Percentiles rank a stretch among this genome's conserved stretches.
phyloP scores from a whole-genome alignment of 495 filamentous ascomycete species.

The Chaetomium tenue region DNA sequence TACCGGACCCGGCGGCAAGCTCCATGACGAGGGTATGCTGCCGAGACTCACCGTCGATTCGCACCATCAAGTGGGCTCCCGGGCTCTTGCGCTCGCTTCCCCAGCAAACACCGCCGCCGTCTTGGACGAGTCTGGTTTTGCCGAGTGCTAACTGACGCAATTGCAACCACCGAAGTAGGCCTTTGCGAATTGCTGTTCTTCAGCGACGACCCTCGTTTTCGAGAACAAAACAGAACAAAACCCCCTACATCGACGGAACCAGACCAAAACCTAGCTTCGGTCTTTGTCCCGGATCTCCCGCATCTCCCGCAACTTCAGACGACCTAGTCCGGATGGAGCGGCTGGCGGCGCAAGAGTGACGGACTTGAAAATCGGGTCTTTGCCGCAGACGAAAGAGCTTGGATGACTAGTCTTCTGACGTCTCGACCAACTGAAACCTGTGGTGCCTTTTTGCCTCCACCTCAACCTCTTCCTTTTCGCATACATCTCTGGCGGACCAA shows the following conservation, averaged over 20 bases:
- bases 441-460: not conserved
- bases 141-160: slow-evolving; percentile 1
- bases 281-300: slow-evolving; percentile 19
- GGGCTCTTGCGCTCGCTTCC: not conserved
- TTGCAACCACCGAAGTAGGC: slow-evolving; percentile 11
- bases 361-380: slow-evolving; percentile 8
- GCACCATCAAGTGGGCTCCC: slow-evolving; percentile 9
- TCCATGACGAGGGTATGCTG: slow-evolving; percentile 17
- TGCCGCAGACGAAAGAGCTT: slow-evolving; percentile 11
- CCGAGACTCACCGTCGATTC: not conserved
- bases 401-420: not conserved
- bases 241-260: slow-evolving; percentile 9
- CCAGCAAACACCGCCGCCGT: not conserved
- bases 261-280: not conserved
- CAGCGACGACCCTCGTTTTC: not conserved
- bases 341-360: slow-evolving; percentile 10
- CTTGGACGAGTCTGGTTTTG: not conserved
- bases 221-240: no score
- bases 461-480: not conserved
- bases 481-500: not conserved
- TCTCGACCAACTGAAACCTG: slow-evolving; percentile 1
- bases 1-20: not conserved
- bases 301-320: slow-evolving; percentile 11
- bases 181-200: not conserved
- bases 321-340: slow-evolving; percentile 22